These are phyloP conservation scores for Phytopythium delawarense DNA, from an alignment of 352 stramenopile species.

Conservation along the genomic window DNA sequence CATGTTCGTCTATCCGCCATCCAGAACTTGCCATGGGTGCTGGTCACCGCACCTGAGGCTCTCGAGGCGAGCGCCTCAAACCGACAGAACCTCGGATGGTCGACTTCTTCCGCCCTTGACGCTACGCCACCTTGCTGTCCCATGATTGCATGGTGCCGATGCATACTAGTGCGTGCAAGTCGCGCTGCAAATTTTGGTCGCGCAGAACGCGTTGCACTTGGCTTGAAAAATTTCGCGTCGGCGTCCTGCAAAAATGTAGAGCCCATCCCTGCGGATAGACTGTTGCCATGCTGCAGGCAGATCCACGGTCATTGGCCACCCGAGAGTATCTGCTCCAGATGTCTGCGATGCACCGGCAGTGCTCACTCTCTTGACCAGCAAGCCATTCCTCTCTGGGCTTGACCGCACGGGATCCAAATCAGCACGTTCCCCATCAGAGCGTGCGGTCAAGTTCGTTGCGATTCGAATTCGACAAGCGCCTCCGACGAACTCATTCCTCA, in stretches of 20 bases:
- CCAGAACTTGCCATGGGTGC: not conserved
- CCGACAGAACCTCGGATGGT: not conserved
- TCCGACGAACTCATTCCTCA: conserved; percentile 1
- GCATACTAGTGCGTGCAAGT: not conserved
- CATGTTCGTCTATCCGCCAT: not conserved
- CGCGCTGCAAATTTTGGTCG: not conserved
- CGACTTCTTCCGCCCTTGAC: not conserved
- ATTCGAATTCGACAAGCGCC: not conserved
- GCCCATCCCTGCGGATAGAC: not conserved
- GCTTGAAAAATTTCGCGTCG: not conserved
- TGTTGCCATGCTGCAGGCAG: no score
- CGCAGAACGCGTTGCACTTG: not conserved
- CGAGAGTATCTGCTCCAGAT: not conserved
- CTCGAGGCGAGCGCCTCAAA: not conserved
- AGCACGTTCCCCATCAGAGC: not conserved
- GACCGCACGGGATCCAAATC: not conserved
- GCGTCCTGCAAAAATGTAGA: not conserved
- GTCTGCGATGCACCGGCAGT: not conserved
- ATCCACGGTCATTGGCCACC: not conserved
- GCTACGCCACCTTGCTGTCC: not conserved
- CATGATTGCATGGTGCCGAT: not conserved
- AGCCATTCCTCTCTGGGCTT: not conserved
- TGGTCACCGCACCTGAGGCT: not conserved
- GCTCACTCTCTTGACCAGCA: not conserved
- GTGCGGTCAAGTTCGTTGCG: not conserved